Evolutionary conservation across 371 early-diverging fungal genomes (phyloP), one percentile per base, ranked within the genome.

Genomic region (Apophysomyces trapeziformis): DNA sequence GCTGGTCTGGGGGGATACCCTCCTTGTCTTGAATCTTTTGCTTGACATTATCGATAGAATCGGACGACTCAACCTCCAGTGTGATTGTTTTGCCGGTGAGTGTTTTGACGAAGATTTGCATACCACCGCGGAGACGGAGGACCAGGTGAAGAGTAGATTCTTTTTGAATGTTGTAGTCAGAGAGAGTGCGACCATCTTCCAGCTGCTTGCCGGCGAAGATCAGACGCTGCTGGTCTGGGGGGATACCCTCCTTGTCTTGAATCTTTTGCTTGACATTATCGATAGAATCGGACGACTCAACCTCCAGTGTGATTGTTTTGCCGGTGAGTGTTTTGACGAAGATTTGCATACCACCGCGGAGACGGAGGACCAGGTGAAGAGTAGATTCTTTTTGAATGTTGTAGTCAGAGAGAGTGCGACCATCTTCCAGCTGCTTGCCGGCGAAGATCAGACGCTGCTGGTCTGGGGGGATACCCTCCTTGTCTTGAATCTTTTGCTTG

Each of bases 201-300:
- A 95, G 81, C 77, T 93, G 92, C 79, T 94, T 93, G 58, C 92
- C 94, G 61, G 92, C 93, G 69, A 93, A 92, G 62, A 93, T 93
- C 16, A 94, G 79, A 69, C 92, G 86, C 75, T 95, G 93, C 82
- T 93, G 93, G 73, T 93, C 93, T 63, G 93, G 92, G 61, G 93
- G 93, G 58, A 91, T 91, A 59, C 96, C 96, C 80, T 99, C 98
- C 91, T 98, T 98, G 84, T 96, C 96, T 80, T 96, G 96, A 70
- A 96, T 95, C 87, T 95, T 96, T 59, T 73, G 65, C 88, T 96
- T 96, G 75, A 96, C 95, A 71, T 93, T 92, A 41, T 94, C 94
- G 71, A 96, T 95, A 61, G 92, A 89, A 77, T 96, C 96, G n/a
- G 87, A 83, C 11, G 90, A 84, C 78, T 95, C 95, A 57, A 96